Evolutionary conservation across 352 stramenopile genomes (phyloP), one percentile per base, ranked within the genome.

Genomic region (Pythium graminicola): DNA sequence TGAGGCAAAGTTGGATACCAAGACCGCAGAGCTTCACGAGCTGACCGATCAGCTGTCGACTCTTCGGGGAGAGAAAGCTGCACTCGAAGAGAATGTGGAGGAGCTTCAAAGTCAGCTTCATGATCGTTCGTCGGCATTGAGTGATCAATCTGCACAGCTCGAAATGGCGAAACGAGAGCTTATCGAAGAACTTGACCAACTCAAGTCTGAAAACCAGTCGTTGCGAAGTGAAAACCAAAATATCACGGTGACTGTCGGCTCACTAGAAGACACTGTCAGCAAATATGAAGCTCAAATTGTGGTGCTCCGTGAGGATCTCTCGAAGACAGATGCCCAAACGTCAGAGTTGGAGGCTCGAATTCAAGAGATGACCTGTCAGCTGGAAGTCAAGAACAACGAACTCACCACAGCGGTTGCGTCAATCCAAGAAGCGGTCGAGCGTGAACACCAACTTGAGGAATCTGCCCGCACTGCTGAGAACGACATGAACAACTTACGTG

Each of bases 11-110:
- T 40, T 86, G 0, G 73, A 73, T 9, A 69, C 80, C 43, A 83
- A 71, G 50, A 81, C 81, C 19, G 69, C 70, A 3, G 73, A 86
- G 51, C 64, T 86, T 13, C 66, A 85, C 47, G 64, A 67, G 11
- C 58, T 82, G 35, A 84, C 81, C 42, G 63, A 76, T 20, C 61
- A 71, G n/a, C 60, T 84, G 29, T 63, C 50, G 9, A 64, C 51
- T 19, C 8, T 24, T 17, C 23, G 20, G 5, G 13, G 41, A 24
- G 31, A 50, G 8, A 61, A 54, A 16, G 17, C 39, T 16, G 10
- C 20, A 0, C 62, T 77, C 13, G 60, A 77, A 22, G 64, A 79
- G 22, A 64, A 62, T 35, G 55, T 68, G 2, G 61, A 64, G 22
- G 2, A 23, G 8, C 14, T 64, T 11, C 29, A 57, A 11, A 36